These are phyloP conservation scores for Teunomyces cretensis DNA, from an alignment of 805 yeast genomes.

Conservation along the genomic window DNA sequence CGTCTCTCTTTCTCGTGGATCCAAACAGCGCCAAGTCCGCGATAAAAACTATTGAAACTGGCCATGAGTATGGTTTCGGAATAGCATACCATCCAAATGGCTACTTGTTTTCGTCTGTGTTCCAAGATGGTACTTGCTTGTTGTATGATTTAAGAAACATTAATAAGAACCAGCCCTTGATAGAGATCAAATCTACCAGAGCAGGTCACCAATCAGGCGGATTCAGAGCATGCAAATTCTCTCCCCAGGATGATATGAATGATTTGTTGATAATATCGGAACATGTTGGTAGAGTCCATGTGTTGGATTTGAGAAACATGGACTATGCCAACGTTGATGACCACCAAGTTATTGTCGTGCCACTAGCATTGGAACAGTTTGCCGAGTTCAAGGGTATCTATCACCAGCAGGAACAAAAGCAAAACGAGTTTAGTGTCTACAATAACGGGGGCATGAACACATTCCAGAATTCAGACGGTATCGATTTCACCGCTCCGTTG, in stretches of 20 bases:
- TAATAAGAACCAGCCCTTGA: conserved; percentile 42
- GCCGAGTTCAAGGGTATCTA: conserved; percentile 19
- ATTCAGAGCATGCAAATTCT: conserved; percentile 56
- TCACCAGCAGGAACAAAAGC: conserved; percentile 4
- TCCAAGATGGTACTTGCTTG: conserved; percentile 81
- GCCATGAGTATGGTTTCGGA: conserved; percentile 80
- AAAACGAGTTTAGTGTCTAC: not conserved
- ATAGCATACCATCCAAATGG: conserved; percentile 79
- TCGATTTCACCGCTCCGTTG: conserved; percentile 27
- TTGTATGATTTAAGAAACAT: conserved; percentile 75
- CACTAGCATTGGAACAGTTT: conserved; percentile 47
- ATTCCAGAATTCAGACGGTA: not conserved
- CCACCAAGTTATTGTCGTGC: conserved; percentile 74
- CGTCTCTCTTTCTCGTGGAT: conserved; percentile 59
- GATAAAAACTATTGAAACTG: conserved; percentile 48
- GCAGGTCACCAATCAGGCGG: conserved; percentile 58
- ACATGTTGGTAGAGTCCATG: conserved; percentile 84
- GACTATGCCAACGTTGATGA: conserved; percentile 35
- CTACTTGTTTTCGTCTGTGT: conserved; percentile 68
- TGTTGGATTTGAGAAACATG: conserved; percentile 74
- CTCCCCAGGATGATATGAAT: conserved; percentile 57
- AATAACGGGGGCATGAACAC: conserved; percentile 1
- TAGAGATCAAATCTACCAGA: conserved; percentile 60
- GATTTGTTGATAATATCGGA: conserved; percentile 78
- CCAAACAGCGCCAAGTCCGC: conserved; percentile 32